phyloP scores from a whole-genome alignment of 1,139 yeast species.

The Pichia sp. region DNA sequence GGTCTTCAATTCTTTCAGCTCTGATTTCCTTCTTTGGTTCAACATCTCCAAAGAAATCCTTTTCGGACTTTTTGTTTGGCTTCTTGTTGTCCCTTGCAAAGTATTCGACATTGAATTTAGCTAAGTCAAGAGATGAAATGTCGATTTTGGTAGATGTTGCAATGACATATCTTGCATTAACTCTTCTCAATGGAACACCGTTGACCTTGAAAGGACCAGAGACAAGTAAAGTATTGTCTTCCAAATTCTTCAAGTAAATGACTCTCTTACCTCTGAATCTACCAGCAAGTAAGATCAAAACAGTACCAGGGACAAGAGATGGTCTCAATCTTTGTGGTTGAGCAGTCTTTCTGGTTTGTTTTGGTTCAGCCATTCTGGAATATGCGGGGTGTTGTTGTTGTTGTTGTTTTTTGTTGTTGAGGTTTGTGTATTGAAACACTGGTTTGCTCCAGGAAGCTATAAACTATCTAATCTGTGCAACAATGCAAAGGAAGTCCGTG shows the following conservation, averaged over 20 bases:
- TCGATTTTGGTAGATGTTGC: slow-evolving; percentile 93
- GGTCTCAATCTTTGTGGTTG: slow-evolving; percentile 97
- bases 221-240: slow-evolving; percentile 96
- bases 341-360: slow-evolving; percentile 82
- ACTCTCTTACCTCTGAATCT: slow-evolving; percentile 99
- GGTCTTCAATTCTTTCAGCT: slow-evolving; percentile 96
- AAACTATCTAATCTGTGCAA: neutral
- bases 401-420: neutral
- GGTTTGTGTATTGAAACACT: neutral
- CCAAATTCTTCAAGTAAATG: slow-evolving; percentile 93
- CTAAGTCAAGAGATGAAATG: slow-evolving; percentile 72
- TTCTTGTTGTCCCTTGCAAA: slow-evolving; percentile 83
- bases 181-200: slow-evolving; percentile 99
- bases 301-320: slow-evolving; percentile 95
- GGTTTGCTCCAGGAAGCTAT: no score
- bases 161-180: slow-evolving; percentile 96
- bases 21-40: slow-evolving; percentile 77
- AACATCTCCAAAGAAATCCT: slow-evolving; percentile 76
- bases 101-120: slow-evolving; percentile 91
- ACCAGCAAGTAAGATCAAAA: slow-evolving; percentile 96
- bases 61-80: slow-evolving; percentile 72
- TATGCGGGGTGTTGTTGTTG: neutral
- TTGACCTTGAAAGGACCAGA: slow-evolving; percentile 99
- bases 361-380: slow-evolving; percentile 32
- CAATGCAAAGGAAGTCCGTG: neutral